Conservation (phyloP, 148 eudicot species). For the Polygonum aviculare region DNA sequence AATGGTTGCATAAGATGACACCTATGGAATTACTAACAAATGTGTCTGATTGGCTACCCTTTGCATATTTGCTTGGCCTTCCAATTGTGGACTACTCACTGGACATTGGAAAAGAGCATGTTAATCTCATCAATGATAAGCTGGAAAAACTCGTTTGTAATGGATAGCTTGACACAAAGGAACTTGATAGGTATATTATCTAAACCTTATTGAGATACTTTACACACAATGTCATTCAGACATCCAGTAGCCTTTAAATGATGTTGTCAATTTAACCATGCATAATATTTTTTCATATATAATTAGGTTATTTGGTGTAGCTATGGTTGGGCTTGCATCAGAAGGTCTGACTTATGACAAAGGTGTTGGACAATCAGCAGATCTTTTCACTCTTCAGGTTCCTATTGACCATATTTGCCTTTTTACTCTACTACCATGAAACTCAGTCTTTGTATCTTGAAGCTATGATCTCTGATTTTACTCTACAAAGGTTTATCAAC, state of each 20-base stretch:
- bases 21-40: background rate
- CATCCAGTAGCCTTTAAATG: background rate
- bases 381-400: constrained; percentile 94
- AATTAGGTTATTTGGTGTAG: constrained; percentile 73
- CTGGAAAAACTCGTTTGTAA: constrained; percentile 86
- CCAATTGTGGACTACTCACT: constrained; percentile 85
- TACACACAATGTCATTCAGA: background rate
- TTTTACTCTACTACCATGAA: background rate
- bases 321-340: constrained; percentile 97
- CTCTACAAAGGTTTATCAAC: constrained; percentile 76
- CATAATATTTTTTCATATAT: background rate
- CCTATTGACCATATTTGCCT: background rate
- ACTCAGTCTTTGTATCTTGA: background rate
- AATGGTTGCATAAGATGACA: background rate
- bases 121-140: constrained; percentile 73
- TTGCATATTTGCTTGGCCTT: constrained; percentile 86
- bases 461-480: background rate
- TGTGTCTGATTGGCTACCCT: constrained; percentile 23
- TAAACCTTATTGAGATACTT: background rate
- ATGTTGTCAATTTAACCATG: background rate
- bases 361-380: constrained; percentile 96
- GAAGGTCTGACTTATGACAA: constrained; percentile 89
- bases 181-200: constrained; percentile 66
- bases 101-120: constrained; percentile 95
- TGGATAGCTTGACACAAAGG: constrained; percentile 89